These are phyloP conservation scores for Pseudogymnoascus sp. DNA, from an alignment of 2,329 filamentous ascomycete genomes.

Conservation along the genomic window DNA sequence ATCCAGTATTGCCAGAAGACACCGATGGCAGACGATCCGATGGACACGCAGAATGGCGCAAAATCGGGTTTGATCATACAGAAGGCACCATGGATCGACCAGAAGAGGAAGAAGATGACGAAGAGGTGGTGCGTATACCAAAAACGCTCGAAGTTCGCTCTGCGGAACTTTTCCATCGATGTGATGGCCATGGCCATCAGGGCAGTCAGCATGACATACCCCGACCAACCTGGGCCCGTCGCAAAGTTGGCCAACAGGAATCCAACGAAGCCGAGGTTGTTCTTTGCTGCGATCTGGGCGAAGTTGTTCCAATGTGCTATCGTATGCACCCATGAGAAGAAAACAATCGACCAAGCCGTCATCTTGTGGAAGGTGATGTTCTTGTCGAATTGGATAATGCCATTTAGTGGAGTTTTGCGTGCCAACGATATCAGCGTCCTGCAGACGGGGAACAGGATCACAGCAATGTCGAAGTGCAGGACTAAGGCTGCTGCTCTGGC, in stretches of 20 bases:
- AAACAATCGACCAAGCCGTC: slow-evolving; percentile 80
- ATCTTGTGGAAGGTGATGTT: slow-evolving; percentile 84
- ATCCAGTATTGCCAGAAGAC: slow-evolving; percentile 90
- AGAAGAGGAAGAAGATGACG: slow-evolving; percentile 82
- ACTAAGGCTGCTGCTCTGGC: slow-evolving; percentile 68
- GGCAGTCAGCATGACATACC: slow-evolving; percentile 73
- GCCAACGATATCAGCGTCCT: slow-evolving; percentile 75
- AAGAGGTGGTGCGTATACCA: slow-evolving; percentile 90
- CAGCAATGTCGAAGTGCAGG: slow-evolving; percentile 72
- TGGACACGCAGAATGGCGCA: slow-evolving; percentile 66
- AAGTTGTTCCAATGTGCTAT: slow-evolving; percentile 86
- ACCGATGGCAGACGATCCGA: slow-evolving; percentile 58
- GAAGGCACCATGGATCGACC: slow-evolving; percentile 82
- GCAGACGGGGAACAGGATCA: slow-evolving; percentile 76
- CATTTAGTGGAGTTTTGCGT: slow-evolving; percentile 73
- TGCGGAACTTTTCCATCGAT: slow-evolving; percentile 67
- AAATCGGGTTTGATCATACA: slow-evolving; percentile 86
- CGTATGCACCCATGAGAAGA: slow-evolving; percentile 81
- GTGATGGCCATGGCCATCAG: slow-evolving; percentile 73
- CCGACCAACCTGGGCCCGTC: slow-evolving; percentile 77
- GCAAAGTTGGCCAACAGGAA: slow-evolving; percentile 70
- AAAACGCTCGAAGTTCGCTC: slow-evolving; percentile 80
- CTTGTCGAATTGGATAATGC: slow-evolving; percentile 82
- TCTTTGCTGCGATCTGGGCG: slow-evolving; percentile 65
- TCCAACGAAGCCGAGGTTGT: slow-evolving; percentile 70